These are phyloP conservation scores for Beauveria brongniartii DNA, from an alignment of 2,329 filamentous ascomycete species.

Conservation along the genomic window DNA sequence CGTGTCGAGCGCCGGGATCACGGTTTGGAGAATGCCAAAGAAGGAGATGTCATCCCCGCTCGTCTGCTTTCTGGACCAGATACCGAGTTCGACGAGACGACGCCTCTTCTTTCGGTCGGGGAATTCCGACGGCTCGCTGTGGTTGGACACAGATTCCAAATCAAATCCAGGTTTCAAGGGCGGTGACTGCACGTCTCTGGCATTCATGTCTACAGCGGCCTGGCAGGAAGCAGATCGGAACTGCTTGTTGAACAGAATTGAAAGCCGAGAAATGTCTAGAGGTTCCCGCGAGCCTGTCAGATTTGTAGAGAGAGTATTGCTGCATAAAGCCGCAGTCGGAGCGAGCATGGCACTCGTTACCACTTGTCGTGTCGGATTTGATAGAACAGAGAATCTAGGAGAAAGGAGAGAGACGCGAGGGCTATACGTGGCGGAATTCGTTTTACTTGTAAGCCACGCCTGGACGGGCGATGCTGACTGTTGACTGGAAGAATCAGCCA, in stretches of 20 bases:
- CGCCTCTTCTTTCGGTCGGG: neutral
- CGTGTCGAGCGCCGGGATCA: conserved; percentile 55
- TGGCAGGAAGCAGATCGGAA: neutral
- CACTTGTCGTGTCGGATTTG: neutral
- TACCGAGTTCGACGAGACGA: neutral
- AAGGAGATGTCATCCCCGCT: neutral
- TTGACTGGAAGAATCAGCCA: neutral
- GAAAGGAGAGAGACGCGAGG: neutral
- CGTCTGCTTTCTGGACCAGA: neutral
- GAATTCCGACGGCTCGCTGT: neutral
- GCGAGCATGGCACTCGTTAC: neutral
- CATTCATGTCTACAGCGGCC: neutral
- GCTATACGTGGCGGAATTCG: neutral
- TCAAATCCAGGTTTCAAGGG: neutral
- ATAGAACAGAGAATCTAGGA: neutral
- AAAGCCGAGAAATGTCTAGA: neutral
- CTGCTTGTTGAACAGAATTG: neutral
- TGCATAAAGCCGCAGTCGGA: neutral
- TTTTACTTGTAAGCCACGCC: neutral
- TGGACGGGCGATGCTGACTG: neutral
- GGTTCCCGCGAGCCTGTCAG: neutral
- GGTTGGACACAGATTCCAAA: neutral
- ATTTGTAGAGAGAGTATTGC: neutral
- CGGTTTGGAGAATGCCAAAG: neutral
- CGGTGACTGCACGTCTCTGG: neutral